A percentile compares a stretch with the other conserved stretches of the same genome.
These are phyloP conservation scores for Phytomonas francai DNA, from an alignment of 208 protist species.

Conservation along the genomic window DNA sequence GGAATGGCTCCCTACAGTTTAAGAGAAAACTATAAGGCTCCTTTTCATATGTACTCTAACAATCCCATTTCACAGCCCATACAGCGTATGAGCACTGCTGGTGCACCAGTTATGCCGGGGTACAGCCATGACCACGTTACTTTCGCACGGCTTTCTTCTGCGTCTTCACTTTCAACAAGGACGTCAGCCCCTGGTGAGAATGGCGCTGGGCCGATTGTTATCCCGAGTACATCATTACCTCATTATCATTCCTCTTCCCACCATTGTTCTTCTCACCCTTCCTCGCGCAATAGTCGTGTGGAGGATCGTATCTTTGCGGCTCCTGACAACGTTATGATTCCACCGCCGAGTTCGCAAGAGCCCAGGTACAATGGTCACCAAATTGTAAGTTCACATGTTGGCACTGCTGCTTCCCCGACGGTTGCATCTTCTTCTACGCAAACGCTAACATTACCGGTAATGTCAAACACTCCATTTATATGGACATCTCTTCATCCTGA, in stretches of 20 bases:
- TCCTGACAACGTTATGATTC: background rate
- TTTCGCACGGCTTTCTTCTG: background rate
- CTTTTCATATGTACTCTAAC: background rate
- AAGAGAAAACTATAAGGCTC: background rate
- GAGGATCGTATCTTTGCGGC: background rate
- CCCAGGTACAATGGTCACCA: background rate
- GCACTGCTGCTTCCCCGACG: background rate
- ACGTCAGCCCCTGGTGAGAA: background rate
- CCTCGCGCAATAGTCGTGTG: background rate
- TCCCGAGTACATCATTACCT: background rate
- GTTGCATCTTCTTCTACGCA: background rate
- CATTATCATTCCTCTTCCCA: background rate
- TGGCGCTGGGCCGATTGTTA: background rate
- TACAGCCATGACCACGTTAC: background rate
- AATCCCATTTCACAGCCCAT: background rate
- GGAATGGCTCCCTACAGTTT: background rate
- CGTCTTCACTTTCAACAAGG: background rate
- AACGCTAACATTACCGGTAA: background rate
- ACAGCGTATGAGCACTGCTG: background rate
- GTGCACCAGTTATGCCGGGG: background rate
- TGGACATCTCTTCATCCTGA: background rate
- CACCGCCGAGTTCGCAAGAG: background rate
- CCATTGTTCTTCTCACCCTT: background rate
- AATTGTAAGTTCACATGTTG: background rate
- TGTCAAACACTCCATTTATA: background rate